Evolutionary conservation across 805 yeast genomes (phyloP), one percentile per base, ranked within the genome.

Genomic region (Metschnikowia kunwiensis): DNA sequence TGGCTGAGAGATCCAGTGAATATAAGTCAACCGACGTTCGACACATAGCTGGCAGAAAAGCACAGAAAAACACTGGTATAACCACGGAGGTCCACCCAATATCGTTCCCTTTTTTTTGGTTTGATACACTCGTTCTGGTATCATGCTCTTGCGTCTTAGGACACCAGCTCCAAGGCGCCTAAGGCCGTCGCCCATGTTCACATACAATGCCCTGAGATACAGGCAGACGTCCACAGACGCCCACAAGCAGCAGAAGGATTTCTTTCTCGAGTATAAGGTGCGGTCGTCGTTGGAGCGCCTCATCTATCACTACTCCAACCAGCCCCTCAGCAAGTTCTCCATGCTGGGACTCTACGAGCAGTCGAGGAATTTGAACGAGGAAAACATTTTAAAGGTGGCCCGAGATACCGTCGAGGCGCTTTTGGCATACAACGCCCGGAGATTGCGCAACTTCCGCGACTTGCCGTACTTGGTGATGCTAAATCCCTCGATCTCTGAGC

Each of bases 391-490:
- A 12, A 57, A 61, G 27, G 66, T 70, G 36, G 79, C 84, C 0
- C 67, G 71, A 28, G 74, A 74, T 10, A 80, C 88, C 0, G 64
- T 81, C 11, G 74, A 77, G 41, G 66, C 71, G 32, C 53, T 84
- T 27, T 55, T 83, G 15, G 71, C 77, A 0, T 71, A 76, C 48
- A 79, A 87, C 37, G 86, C 95, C 6, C 76, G 80, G 36, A 68
- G 96, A 44, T 58, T 88, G 12, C 70, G 73, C 21, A 82, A 81
- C 19, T 77, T 91, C 46, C 74, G 91, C 44, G 67, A 73, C 28
- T 63, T 91, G 36, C 96, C 96, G 0, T 91, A 87, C 57, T 73
- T 89, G 48, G 87, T 82, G 30, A 82, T 88, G 38, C 61, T 91
- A 43, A 91, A 91, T 55, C 97, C 97, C 5, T 78, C 86, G 51